Conservation (phyloP, 768 basidiomycete species). For the Tricholoma bakamatsutake region DNA sequence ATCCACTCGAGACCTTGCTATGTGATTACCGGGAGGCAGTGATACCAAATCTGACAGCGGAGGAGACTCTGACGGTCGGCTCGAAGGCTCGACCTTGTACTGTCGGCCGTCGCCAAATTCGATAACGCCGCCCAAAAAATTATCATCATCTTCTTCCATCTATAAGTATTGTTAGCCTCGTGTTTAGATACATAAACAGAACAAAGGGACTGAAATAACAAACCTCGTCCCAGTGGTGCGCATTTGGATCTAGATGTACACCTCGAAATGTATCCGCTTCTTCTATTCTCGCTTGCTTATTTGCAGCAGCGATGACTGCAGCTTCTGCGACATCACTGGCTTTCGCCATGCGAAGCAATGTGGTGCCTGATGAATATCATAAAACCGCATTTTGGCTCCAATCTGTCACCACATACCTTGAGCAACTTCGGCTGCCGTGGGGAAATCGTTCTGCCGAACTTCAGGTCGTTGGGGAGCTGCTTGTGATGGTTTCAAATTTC, state of each 20-base stretch:
- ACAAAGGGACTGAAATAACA: slow-evolving; percentile 21
- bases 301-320: slow-evolving; percentile 44
- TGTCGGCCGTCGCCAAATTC: slow-evolving; percentile 95
- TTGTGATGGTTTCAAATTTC: slow-evolving; percentile 42
- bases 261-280: slow-evolving; percentile 94
- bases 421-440: slow-evolving; percentile 94
- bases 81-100: slow-evolving; percentile 68
- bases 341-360: slow-evolving; percentile 31
- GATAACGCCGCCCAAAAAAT: slow-evolving; percentile 83
- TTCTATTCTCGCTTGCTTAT: slow-evolving; percentile 64
- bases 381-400: background rate
- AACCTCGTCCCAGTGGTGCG: slow-evolving; percentile 98
- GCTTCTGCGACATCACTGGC: slow-evolving; percentile 37
- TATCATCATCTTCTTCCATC: slow-evolving; percentile 92
- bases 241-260: slow-evolving; percentile 87
- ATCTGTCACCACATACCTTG: slow-evolving; percentile 46
- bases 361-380: slow-evolving; percentile 18
- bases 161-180: slow-evolving; percentile 22
- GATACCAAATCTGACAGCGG: slow-evolving; percentile 24
- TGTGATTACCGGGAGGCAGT: slow-evolving; percentile 15
- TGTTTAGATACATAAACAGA: background rate
- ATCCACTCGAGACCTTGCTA: slow-evolving; percentile 16
- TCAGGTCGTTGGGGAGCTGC: slow-evolving; percentile 35
- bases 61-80: slow-evolving; percentile 18
- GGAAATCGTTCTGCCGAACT: slow-evolving; percentile 67